Percentiles rank a stretch among this genome's conserved stretches.
Evolutionary conservation across 768 basidiomycete species (phyloP).

Genomic region (Suillus decipiens): DNA sequence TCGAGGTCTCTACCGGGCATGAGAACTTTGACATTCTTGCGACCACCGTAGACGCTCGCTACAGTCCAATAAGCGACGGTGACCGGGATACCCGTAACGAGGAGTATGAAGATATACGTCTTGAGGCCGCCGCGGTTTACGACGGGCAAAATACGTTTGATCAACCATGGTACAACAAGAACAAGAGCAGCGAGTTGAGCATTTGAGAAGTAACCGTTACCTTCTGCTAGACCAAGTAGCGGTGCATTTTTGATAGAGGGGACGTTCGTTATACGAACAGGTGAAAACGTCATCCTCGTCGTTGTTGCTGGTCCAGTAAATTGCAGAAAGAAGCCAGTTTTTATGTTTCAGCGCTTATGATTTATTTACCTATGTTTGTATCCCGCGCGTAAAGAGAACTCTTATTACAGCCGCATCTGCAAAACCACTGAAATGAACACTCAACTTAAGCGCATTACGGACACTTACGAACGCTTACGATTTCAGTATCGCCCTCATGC

Average conservation of each 20-base stretch:
- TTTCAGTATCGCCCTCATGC: too few relatives aligned
- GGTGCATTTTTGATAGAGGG: constrained; percentile 88
- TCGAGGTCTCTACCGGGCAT: constrained; percentile 86
- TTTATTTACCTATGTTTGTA: not conserved
- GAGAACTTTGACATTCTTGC: constrained; percentile 82
- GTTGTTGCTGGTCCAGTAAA: not conserved
- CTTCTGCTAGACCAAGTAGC: constrained; percentile 78
- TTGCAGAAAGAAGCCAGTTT: not conserved
- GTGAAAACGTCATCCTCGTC: constrained; percentile 41
- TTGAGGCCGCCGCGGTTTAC: constrained; percentile 84
- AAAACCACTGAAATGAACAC: too few relatives aligned
- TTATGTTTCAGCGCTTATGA: constrained; percentile 2
- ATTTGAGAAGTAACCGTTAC: constrained; percentile 85
- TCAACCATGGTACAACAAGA: constrained; percentile 77
- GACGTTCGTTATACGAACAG: constrained; percentile 63
- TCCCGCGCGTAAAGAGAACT: not conserved
- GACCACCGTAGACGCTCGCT: constrained; percentile 77
- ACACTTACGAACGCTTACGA: too few relatives aligned
- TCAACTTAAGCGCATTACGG: too few relatives aligned
- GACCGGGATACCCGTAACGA: constrained; percentile 74
- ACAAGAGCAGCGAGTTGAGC: constrained; percentile 74
- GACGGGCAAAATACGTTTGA: constrained; percentile 81
- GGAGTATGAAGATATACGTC: constrained; percentile 79
- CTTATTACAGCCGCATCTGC: too few relatives aligned
- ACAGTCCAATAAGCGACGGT: constrained; percentile 88